These are phyloP conservation scores for Rosa chinensis DNA, from an alignment of 306 rosid species.

Conservation along the genomic window DNA sequence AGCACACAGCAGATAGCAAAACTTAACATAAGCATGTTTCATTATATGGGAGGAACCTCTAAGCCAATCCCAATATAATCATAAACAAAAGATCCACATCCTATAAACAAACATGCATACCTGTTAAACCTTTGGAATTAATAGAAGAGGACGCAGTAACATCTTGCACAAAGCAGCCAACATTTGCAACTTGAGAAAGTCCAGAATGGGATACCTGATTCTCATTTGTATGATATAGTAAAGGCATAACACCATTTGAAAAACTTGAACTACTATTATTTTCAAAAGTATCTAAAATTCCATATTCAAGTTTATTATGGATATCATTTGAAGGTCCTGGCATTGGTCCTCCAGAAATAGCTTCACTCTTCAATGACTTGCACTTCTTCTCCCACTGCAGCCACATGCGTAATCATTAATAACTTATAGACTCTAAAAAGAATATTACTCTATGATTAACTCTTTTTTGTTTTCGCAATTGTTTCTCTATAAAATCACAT, in stretches of 20 bases:
- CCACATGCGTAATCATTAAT: conserved; percentile 8
- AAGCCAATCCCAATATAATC: conserved; percentile 1
- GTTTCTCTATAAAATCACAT: not conserved
- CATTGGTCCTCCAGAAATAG: conserved; percentile 33
- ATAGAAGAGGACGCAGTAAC: conserved; percentile 25
- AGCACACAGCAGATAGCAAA: conserved; percentile 23
- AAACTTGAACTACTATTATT: conserved; percentile 56
- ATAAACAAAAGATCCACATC: conserved; percentile 4
- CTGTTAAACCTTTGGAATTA: conserved; percentile 39
- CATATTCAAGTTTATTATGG: conserved; percentile 71
- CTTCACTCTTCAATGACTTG: conserved; percentile 35
- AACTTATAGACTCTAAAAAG: not conserved
- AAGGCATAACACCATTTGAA: conserved; percentile 88
- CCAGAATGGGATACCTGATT: conserved; percentile 78
- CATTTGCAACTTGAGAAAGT: conserved; percentile 38
- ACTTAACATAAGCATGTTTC: conserved; percentile 24
- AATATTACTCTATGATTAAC: not conserved
- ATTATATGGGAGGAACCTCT: not conserved
- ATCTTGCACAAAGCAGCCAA: conserved; percentile 32
- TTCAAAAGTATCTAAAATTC: conserved; percentile 66
- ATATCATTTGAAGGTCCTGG: conserved; percentile 74
- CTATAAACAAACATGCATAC: conserved; percentile 42
- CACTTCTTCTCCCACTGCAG: conserved; percentile 93
- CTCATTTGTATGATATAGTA: conserved; percentile 85
- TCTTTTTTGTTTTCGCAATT: not conserved